These are phyloP conservation scores for Bonia amplexicaulis DNA, from an alignment of 176 grass and related monocot genomes.

Conservation along the genomic window DNA sequence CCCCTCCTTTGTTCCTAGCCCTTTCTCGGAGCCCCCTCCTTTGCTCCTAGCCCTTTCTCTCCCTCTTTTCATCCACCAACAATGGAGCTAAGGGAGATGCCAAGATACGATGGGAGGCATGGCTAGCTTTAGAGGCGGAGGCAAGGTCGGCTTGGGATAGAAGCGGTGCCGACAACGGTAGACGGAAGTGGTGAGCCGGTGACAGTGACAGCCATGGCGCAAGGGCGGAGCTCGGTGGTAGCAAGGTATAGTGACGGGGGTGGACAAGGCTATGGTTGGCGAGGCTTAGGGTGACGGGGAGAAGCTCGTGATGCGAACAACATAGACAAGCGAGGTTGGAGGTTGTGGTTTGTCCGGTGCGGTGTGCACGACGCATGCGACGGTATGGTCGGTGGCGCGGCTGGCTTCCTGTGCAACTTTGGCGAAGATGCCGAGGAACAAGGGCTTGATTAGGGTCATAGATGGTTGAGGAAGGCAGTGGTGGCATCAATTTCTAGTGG, in stretches of 20 bases:
- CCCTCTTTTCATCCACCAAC: neutral
- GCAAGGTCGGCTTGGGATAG: neutral
- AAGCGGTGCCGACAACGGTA: fast-evolving
- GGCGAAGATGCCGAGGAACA: neutral
- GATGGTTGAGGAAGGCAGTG: neutral
- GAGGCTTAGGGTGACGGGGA: neutral
- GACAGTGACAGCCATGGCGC: fast-evolving
- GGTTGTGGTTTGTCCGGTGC: neutral
- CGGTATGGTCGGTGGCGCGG: fast-evolving
- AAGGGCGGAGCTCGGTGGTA: neutral
- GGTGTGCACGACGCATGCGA: fast-evolving
- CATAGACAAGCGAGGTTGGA: neutral
- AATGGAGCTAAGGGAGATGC: neutral
- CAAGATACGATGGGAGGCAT: neutral
- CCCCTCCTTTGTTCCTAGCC: neutral
- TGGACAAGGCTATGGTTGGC: neutral
- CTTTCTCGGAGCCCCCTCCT: neutral
- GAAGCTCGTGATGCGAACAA: fast-evolving
- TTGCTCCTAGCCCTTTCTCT: neutral
- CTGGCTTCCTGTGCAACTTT: neutral
- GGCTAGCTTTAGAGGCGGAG: too few relatives aligned
- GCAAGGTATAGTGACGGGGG: neutral
- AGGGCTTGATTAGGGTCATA: neutral
- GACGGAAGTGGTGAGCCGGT: neutral
- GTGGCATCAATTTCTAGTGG: neutral